Base-by-base conservation (phyloP, 192 early-diverging fungal genomes). In the Linnemannia hyalina region DNA sequence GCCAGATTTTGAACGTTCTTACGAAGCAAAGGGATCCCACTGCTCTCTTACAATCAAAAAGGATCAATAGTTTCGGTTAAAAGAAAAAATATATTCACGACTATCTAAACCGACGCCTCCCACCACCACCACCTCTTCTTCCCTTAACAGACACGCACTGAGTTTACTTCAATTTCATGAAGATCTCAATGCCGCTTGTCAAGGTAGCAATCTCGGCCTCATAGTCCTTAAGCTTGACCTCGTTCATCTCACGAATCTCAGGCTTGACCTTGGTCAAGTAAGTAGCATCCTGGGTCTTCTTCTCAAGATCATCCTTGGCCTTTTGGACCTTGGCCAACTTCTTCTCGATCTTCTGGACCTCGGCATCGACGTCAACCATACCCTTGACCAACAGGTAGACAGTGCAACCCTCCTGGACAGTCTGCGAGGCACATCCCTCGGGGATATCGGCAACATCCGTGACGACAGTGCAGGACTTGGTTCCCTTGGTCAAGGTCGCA, bases 151-250 rank as follows among this genome's bases (percentile, higher is more conserved):
- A 29, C 49, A 52, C 18, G 18, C 49, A 13, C 18, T 40, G 38
- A 5, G 16, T 65, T 65, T 65, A 65, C 82, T 93, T 92, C 70
- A 94, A 89, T 36, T 89, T 89, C 78, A 94, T 88, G 83, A 97
- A 96, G 76, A 94, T 94, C 82, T 94, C 86, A 47, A 95, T 95
- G 26, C 93, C 91, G 47, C 88, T 83, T 35, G 87, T 83, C 72
- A 97, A 84, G 15, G 94, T 92, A 36, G 92, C 93, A 75, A 97
- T 93, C 89, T 97, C 97, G 6, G 94, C 92, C 57, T 95, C 92
- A 73, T 92, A 94, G 36, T 90, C 91, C 85, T 92, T 93, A 70
- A 95, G 87, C 92, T 97, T 97, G 75, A 80, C 79, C 22, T 90
- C 90, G 87, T 96, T 95, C 26, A 88, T 76, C 82, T 96, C 94